Base-by-base conservation (phyloP, 1,284 basidiomycete genomes). In the Dichomitus squalens region DNA sequence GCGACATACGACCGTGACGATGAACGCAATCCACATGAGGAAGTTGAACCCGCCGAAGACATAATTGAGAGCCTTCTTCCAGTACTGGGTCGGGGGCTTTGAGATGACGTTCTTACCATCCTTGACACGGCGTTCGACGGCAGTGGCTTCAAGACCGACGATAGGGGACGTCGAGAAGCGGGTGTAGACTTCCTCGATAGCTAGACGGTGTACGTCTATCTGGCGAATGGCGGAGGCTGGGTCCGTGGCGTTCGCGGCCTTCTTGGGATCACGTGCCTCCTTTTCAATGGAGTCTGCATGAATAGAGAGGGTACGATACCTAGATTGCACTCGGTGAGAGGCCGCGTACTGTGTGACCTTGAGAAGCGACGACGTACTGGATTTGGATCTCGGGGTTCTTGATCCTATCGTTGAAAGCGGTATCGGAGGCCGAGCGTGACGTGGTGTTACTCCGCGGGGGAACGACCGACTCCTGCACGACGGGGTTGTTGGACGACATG, bases 31-130 rank as follows among this genome's bases (percentile, higher is more conserved):
- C 76, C 79, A 80, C 71, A 83, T 80, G 34, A 83, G 69, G 56
- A 78, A 79, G 60, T 79, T 80, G 69, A 83, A 83, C 1, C 78
- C 81, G 23, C 81, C 82, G 40, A 83, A 84, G 27, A 82, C 61
- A 52, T 82, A 84, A 64, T 78, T 78, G 33, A 81, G 69, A 0
- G 74, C 68, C 68, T 82, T 83, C 67, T 76, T 73, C 73, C 75
- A 76, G 63, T 78, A 77, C 49, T 76, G 73, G 29, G 74, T 80
- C 14, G 77, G 76, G 23, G 80, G 77, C 4, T 79, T 75, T 7
- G 76, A 76, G 25, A 85, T 79, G 39, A 77, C 65, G 61, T 84
- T 84, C 64, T 73, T 78, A 11, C 80, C 81, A 12, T 80, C 71
- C 53, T 73, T 75, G 7, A 72, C 60, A 6, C 71, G 73, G 38